These are phyloP conservation scores for Eragrostis tef DNA, from an alignment of 202 grass and related monocot species.

Conservation along the genomic window DNA sequence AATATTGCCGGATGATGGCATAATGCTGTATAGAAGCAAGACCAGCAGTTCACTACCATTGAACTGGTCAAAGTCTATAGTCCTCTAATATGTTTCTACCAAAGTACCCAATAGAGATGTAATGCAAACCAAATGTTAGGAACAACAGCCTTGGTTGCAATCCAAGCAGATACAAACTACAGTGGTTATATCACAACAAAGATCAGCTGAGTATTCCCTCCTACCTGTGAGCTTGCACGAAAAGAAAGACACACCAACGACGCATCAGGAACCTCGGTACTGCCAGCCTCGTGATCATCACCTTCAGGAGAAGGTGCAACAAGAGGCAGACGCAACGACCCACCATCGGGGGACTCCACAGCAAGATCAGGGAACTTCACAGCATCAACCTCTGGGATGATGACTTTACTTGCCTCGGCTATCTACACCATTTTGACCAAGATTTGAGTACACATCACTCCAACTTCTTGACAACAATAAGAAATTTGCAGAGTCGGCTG, in stretches of 20 bases:
- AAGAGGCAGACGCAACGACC: conserved; percentile 61
- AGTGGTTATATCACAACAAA: neutral
- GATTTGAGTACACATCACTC: neutral
- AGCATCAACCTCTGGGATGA: conserved; percentile 54
- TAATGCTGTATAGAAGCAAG: neutral
- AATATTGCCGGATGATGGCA: neutral
- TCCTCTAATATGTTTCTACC: neutral
- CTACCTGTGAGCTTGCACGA: conserved; percentile 87
- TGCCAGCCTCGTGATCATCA: neutral
- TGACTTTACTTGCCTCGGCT: conserved; percentile 58
- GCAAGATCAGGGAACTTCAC: conserved; percentile 75
- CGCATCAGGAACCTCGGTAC: conserved; percentile 47
- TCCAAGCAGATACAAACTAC: neutral
- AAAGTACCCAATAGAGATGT: neutral
- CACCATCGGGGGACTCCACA: conserved; percentile 50
- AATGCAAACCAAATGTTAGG: neutral
- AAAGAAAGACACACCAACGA: conserved; percentile 88
- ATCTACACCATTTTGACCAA: conserved; percentile 53
- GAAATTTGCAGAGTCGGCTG: neutral
- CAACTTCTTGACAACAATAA: neutral
- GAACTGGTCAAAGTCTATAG: neutral
- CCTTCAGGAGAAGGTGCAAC: neutral
- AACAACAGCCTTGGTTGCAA: neutral
- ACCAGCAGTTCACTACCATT: neutral
- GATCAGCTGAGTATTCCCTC: neutral